phyloP scores from a whole-genome alignment of 2,329 filamentous ascomycete species.

The Diaporthe citriasiana region DNA sequence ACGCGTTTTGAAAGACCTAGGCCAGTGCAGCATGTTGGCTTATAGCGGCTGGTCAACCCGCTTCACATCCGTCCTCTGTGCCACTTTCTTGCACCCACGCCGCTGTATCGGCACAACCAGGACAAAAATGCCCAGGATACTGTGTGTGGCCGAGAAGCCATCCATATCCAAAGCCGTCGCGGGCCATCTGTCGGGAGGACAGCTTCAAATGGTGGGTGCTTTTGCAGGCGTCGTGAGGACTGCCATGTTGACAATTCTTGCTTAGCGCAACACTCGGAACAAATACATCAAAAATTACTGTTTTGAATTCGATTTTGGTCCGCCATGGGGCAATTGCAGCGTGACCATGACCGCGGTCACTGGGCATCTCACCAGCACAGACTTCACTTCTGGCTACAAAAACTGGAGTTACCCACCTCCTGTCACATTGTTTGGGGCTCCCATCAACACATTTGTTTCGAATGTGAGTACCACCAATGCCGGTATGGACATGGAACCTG shows the following conservation, averaged over 20 bases:
- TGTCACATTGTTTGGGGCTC: constrained; percentile 83
- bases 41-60: constrained; percentile 22
- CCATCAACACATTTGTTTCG: constrained; percentile 76
- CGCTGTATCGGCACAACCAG: constrained; percentile 34
- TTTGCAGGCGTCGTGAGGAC: neutral
- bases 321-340: constrained; percentile 82
- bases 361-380: constrained; percentile 86
- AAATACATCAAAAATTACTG: constrained; percentile 94
- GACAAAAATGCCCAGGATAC: constrained; percentile 64
- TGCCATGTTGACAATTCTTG: neutral
- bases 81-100: neutral
- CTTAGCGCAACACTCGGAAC: constrained; percentile 76
- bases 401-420: constrained; percentile 88
- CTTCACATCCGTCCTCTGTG: neutral
- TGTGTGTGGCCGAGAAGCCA: constrained; percentile 78
- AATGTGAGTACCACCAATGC: constrained; percentile 62
- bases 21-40: constrained; percentile 18
- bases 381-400: constrained; percentile 81
- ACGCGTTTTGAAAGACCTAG: constrained; percentile 27
- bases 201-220: constrained; percentile 75
- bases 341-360: constrained; percentile 96
- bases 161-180: constrained; percentile 97
- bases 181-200: constrained; percentile 86
- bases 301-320: constrained; percentile 90
- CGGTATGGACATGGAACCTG: neutral